Base-by-base conservation (phyloP, 371 early-diverging fungal species). In the Mucor velutinosus region DNA sequence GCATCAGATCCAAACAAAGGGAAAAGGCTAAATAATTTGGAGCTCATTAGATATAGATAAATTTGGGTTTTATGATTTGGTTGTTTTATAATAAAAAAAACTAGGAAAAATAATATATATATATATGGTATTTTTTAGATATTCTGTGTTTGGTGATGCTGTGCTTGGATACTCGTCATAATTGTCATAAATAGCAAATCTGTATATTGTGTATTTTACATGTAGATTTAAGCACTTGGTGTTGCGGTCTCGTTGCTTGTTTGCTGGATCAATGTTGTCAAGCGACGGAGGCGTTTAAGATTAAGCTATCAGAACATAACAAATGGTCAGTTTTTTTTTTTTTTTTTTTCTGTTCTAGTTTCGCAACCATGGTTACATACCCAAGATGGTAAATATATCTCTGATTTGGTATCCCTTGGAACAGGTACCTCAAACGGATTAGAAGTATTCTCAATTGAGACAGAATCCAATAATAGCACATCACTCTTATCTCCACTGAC, bases 401-500 rank as follows among this genome's bases (percentile, higher is more conserved):
- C 85, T 21, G 82, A 71, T 56, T 79, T 80, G 0, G 83, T 82
- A 19, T 86, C 79, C 35, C 90, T 81, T 25, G 83, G 82, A 32
- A 79, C 73, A 32, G 90, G 89, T 10, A 88, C 82, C 71, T 87
- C 87, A 69, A 86, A 88, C 32, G 82, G 80, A 62, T 86, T 83
- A 3, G 86, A 83, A 3, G 87, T 87, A 62, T 93, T 91, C 64
- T 91, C 92, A 56, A 92, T 84, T 21, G 92, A 85, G 32, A 92
- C 90, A 35, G 92, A 86, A 63, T 98, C 98, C 15, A 97, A 84
- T 67, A 98, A 81, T 60, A 98, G 78, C 14, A 90, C 86, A 79
- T 96, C 97, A 19, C 87, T 86, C 85, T 94, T 93, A 60, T 97
- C 96, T 67, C 92, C 92, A 14, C 91, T 84, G n/a, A 90, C 89